A percentile compares a stretch with the other conserved stretches of the same genome.
Conservation (phyloP, 1,284 basidiomycete genomes). For the Ceratobasidium sp. region DNA sequence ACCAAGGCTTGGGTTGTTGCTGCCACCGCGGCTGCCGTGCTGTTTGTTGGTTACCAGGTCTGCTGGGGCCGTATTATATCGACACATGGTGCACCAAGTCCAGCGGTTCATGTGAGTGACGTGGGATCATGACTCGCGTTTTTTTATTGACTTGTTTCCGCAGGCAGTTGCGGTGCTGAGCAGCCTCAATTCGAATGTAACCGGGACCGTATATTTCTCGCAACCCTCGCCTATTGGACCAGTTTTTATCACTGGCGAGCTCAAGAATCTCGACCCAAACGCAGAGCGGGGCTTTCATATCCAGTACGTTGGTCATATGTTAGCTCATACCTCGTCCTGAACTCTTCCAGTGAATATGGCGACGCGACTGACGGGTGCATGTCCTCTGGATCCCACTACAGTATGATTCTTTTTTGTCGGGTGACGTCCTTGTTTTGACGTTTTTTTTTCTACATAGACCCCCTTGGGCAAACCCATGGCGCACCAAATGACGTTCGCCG, state of each 20-base stretch:
- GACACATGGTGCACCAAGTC: background rate
- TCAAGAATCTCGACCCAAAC: constrained; percentile 69
- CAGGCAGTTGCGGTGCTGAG: constrained; percentile 76
- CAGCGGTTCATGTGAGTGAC: constrained; percentile 8
- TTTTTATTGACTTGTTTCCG: background rate
- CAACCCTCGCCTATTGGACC: constrained; percentile 65
- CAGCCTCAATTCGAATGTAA: constrained; percentile 65
- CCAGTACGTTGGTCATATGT: constrained; percentile 64
- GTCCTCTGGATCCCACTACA: constrained; percentile 80
- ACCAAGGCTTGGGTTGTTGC: constrained; percentile 20
- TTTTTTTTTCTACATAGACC: constrained; percentile 56
- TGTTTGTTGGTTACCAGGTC: constrained; percentile 38
- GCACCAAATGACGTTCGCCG: constrained; percentile 66
- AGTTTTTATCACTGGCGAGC: constrained; percentile 70
- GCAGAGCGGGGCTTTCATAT: constrained; percentile 79
- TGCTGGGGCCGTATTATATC: constrained; percentile 19
- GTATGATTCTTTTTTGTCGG: background rate
- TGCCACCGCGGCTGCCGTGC: constrained; percentile 5
- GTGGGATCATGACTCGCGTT: background rate
- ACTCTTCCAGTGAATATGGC: constrained; percentile 66
- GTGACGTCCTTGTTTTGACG: background rate
- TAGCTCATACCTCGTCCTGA: background rate
- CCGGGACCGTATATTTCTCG: constrained; percentile 72
- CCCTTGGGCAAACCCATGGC: constrained; percentile 72
- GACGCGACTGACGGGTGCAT: constrained; percentile 74